These are phyloP conservation scores for Chrysanthemum lavandulifolium DNA, from an alignment of 129 eudicot genomes.

Conservation along the genomic window DNA sequence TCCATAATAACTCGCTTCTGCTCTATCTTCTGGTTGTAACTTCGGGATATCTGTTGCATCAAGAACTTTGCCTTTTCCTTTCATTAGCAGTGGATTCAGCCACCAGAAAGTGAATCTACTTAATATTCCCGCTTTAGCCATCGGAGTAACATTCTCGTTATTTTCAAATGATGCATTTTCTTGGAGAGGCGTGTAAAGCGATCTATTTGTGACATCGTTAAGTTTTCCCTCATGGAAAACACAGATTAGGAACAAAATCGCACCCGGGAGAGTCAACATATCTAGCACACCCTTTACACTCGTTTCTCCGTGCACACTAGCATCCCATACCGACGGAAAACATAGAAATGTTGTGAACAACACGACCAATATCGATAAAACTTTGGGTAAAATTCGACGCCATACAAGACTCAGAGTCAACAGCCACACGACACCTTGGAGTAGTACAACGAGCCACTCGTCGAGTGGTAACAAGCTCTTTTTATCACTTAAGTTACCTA, in stretches of 20 bases:
- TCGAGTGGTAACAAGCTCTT: constrained; percentile 27
- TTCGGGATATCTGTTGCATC: constrained; percentile 54
- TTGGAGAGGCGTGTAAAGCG: constrained; percentile 41
- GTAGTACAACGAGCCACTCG: constrained; percentile 28
- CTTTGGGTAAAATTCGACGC: constrained; percentile 14
- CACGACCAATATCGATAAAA: constrained; percentile 20
- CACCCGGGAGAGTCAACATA: constrained; percentile 28
- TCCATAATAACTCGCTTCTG: constrained; percentile 37
- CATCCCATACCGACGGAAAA: constrained; percentile 15
- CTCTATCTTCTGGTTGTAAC: constrained; percentile 41
- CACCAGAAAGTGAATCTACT: constrained; percentile 62
- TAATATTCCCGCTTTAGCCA: constrained; percentile 42
- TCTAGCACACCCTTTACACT: constrained; percentile 18
- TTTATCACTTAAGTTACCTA: constrained; percentile 7
- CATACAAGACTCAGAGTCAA: constrained; percentile 10
- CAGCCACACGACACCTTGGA: constrained; percentile 41
- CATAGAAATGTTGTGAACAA: constrained; percentile 33
- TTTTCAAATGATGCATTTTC: constrained; percentile 13
- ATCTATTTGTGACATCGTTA: background rate
- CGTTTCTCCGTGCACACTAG: background rate
- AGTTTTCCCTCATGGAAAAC: constrained; percentile 20
- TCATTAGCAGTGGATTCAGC: constrained; percentile 51
- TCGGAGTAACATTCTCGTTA: constrained; percentile 39
- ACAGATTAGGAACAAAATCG: constrained; percentile 23
- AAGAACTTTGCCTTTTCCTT: constrained; percentile 51